Conservation (phyloP, 2,329 filamentous ascomycete genomes). For the Alternaria sp. region DNA sequence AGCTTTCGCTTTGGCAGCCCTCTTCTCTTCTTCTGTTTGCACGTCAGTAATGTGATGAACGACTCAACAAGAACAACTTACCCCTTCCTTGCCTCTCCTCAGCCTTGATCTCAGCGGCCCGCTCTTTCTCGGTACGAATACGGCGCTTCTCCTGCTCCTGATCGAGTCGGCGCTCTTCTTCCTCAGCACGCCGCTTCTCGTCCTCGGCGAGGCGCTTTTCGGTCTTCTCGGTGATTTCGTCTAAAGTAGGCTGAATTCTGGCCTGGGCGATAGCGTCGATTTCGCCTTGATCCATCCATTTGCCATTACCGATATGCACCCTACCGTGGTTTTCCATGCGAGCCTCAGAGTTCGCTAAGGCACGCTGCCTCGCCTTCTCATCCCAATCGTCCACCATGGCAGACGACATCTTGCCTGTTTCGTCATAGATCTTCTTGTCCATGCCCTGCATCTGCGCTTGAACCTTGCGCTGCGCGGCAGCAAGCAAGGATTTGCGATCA, state of each 20-base stretch:
- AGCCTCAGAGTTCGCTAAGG: constrained; percentile 70
- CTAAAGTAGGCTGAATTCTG: constrained; percentile 81
- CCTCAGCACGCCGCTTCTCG: constrained; percentile 72
- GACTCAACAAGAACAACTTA: constrained; percentile 50
- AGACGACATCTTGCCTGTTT: constrained; percentile 78
- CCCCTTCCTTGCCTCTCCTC: constrained; percentile 63
- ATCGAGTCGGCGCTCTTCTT: constrained; percentile 70
- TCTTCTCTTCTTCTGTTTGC: constrained; percentile 65
- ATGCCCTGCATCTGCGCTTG: constrained; percentile 78
- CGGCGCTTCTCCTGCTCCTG: constrained; percentile 71
- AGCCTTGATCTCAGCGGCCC: constrained; percentile 56
- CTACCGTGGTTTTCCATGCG: constrained; percentile 66
- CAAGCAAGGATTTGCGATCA: constrained; percentile 79
- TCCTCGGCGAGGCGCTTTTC: constrained; percentile 74
- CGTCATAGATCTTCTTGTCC: constrained; percentile 79
- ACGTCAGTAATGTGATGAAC: constrained; percentile 22
- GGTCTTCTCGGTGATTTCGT: constrained; percentile 83
- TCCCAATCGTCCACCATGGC: constrained; percentile 81
- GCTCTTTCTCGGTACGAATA: constrained; percentile 64
- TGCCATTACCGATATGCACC: constrained; percentile 80
- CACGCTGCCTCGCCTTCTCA: constrained; percentile 74
- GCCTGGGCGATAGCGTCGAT: constrained; percentile 81
- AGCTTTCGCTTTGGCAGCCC: constrained; percentile 57
- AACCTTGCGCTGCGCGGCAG: constrained; percentile 87
- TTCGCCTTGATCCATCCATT: constrained; percentile 78